Base-by-base conservation (phyloP, 352 stramenopile species). In the Phytophthora pistaciae region DNA sequence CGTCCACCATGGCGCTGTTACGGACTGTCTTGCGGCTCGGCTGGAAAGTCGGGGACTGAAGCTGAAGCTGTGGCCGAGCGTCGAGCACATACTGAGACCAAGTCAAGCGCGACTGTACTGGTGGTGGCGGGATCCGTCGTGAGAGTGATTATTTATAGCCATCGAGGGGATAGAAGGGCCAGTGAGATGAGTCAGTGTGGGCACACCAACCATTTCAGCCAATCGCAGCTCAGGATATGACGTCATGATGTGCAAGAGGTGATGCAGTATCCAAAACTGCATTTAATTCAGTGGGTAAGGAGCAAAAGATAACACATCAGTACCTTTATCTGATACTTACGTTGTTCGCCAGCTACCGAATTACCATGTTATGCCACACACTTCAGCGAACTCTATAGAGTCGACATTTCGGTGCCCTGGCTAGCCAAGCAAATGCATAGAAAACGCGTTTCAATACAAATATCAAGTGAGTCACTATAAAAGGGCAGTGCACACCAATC, bases 1-100 rank as follows among this genome's bases (percentile, higher is more conserved):
- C 74, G 77, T 93, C 85, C 62, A 93, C 85, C 85, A 93, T 93
- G 27, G 23, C 61, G 13, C 14, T 8, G 33, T 27, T 6, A n/a
- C 40, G 7, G 56, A 44, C 55, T 58, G 49, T 61, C 44, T 60
- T 74, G 56, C 18, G 55, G 31, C 8, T 20, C 8, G 44, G 56
- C 50, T 67, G 63, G 68, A 64, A 77, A 77, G 33, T 77, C 49
- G 72, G 65, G 29, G 56, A 77, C 64, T 79, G 72, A 74, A 64
- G 52, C 59, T 72, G 50, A 74, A 62, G 59, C 44, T 66, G 60
- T 65, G 67, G 67, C 44, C 53, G 42, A 23, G 42, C 11, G 42
- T 50, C 18, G 42, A 7, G 42, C 18, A 10, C 18, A 50, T 50
- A 50, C 18, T 23, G 18, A 23, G 8, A 4, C 16, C 18, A 50